phyloP scores from a whole-genome alignment of 305 asterid genomes.

The Striga hermonthica region DNA sequence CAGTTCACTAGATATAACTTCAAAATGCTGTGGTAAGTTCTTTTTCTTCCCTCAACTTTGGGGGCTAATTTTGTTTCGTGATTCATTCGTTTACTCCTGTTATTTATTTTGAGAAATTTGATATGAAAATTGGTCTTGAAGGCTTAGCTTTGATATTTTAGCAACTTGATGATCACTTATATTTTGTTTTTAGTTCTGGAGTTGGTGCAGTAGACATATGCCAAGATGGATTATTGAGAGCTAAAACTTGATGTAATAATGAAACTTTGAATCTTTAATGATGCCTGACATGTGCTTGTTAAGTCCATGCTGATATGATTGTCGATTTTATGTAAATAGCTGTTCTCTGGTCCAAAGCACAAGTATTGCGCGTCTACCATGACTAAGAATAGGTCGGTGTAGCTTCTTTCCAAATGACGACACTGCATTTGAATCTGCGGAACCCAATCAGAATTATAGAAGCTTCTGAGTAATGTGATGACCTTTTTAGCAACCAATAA shows the following conservation, averaged over 20 bases:
- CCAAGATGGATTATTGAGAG: background rate
- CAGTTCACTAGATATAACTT: slow-evolving; percentile 60
- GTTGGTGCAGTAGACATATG: background rate
- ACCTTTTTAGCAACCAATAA: too few species aligned
- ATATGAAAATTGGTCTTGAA: background rate
- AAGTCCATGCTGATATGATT: background rate
- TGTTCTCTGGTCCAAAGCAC: too few species aligned
- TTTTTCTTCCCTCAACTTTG: background rate
- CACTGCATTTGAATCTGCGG: too few species aligned
- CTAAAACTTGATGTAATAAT: background rate
- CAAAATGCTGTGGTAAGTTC: slow-evolving; percentile 71
- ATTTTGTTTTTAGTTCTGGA: background rate
- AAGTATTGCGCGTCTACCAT: too few species aligned
- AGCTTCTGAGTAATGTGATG: too few species aligned
- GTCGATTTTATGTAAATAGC: background rate
- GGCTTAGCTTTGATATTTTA: background rate
- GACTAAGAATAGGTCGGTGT: too few species aligned
- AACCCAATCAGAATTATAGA: too few species aligned
- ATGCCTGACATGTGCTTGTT: background rate
- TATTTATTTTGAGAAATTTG: background rate
- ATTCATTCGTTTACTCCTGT: background rate
- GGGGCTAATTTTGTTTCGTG: background rate
- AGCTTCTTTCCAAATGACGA: too few species aligned
- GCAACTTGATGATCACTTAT: too few species aligned
- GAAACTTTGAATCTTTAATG: slow-evolving; percentile 10